Percentiles rank a stretch among this genome's conserved stretches.
Evolutionary conservation across 345 rosid genomes (phyloP).

Genomic region (Litchi chinensis): DNA sequence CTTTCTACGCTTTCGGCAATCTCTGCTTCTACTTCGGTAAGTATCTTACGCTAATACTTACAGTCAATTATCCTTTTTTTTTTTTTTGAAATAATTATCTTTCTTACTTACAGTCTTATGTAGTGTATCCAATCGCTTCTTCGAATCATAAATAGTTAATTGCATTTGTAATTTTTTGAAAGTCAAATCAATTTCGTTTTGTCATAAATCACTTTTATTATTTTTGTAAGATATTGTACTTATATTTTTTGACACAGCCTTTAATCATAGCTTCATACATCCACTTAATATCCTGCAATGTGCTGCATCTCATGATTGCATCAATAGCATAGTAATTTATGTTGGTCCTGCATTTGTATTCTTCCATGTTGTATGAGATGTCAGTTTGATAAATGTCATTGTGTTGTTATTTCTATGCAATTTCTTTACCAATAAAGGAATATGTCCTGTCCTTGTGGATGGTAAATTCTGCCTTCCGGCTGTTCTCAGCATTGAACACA

Average conservation of each 20-base stretch:
- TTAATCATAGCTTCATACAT: neutral
- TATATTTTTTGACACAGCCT: neutral
- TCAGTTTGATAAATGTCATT: neutral
- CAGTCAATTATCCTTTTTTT: neutral
- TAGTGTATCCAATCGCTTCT: neutral
- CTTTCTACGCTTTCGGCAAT: conserved; percentile 82
- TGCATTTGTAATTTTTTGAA: conserved; percentile 1
- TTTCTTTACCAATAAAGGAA: neutral
- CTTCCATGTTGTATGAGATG: neutral
- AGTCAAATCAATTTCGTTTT: neutral
- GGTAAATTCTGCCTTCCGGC: conserved; percentile 3
- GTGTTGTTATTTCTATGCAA: neutral
- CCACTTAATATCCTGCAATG: neutral
- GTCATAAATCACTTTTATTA: neutral
- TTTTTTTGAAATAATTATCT: neutral
- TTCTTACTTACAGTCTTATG: conserved; percentile 8
- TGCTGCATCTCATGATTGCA: neutral
- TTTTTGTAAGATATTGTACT: neutral
- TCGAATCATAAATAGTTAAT: conserved; percentile 5
- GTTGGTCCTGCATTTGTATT: neutral
- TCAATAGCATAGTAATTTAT: neutral
- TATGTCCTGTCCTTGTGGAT: neutral
- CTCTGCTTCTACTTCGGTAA: conserved; percentile 89
- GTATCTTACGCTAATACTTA: conserved; percentile 11
- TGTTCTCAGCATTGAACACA: conserved; percentile 2